phyloP scores from a whole-genome alignment of 2,329 filamentous ascomycete species.

The Coniochaeta pulveracea region DNA sequence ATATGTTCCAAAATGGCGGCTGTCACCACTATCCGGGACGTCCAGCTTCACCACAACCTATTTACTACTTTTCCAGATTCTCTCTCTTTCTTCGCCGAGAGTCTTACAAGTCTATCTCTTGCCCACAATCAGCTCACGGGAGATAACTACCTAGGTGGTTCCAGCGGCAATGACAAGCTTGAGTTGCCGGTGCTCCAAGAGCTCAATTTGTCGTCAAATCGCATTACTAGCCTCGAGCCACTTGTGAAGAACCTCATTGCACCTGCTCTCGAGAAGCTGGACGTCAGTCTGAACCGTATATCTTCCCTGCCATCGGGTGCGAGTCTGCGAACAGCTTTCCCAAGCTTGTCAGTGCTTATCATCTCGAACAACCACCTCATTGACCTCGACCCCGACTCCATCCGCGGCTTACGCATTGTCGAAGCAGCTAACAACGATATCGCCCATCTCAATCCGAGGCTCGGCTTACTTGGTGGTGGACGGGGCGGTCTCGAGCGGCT shows the following conservation, averaged over 20 bases:
- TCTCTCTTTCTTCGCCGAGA: conserved; percentile 59
- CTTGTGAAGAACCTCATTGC: conserved; percentile 59
- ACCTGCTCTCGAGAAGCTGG: conserved; percentile 62
- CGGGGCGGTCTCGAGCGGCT: conserved; percentile 48
- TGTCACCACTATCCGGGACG: conserved; percentile 36
- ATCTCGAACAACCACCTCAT: conserved; percentile 70
- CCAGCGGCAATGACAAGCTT: conserved; percentile 39
- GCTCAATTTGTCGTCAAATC: conserved; percentile 64
- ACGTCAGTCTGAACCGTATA: conserved; percentile 76
- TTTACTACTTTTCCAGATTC: conserved; percentile 60
- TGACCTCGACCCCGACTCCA: conserved; percentile 59
- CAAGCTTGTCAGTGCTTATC: conserved; percentile 57
- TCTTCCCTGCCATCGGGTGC: conserved; percentile 46
- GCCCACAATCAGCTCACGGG: conserved; percentile 62
- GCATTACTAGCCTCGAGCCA: conserved; percentile 57
- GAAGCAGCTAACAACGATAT: conserved; percentile 84
- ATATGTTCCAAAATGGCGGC: conserved; percentile 43
- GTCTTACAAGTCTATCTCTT: conserved; percentile 60
- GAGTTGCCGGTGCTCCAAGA: conserved; percentile 65
- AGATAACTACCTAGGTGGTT: conserved; percentile 45
- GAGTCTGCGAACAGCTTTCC: conserved; percentile 53
- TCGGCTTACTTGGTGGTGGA: conserved; percentile 61
- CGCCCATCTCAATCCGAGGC: conserved; percentile 63
- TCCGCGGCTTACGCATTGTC: conserved; percentile 63
- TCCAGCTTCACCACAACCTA: conserved; percentile 69